phyloP scores from a whole-genome alignment of 1,139 yeast genomes.

The Candida smagusa region DNA sequence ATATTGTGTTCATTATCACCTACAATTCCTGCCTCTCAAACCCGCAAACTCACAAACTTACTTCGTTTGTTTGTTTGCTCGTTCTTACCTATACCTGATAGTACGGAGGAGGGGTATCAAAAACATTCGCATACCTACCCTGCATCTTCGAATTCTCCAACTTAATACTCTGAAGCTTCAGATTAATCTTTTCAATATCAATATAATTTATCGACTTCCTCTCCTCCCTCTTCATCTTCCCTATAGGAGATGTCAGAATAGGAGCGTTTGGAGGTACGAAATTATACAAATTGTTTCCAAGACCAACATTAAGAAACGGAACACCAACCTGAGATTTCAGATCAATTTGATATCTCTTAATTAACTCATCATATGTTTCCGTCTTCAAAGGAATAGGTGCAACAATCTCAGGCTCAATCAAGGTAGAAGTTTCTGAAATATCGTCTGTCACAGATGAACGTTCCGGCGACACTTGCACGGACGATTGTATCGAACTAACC shows the following conservation, averaged over 20 bases:
- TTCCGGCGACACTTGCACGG: conserved; percentile 3
- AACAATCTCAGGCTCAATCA: conserved; percentile 8
- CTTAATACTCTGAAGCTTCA: conserved; percentile 16
- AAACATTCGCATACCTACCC: conserved; percentile 6
- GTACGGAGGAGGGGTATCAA: conserved; percentile 16
- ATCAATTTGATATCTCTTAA: conserved; percentile 6
- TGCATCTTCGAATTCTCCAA: conserved; percentile 9
- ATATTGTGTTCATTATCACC: neutral
- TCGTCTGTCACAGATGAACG: conserved; percentile 4
- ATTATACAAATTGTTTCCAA: conserved; percentile 32
- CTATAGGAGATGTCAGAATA: conserved; percentile 23
- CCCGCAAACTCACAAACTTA: neutral
- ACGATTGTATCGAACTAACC: neutral
- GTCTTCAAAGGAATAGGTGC: neutral
- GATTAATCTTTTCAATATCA: conserved; percentile 28
- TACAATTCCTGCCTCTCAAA: neutral
- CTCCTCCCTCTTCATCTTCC: conserved; percentile 11
- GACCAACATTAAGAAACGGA: conserved; percentile 29
- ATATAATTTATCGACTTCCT: conserved; percentile 32
- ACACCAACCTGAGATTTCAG: neutral
- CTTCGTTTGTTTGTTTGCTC: neutral
- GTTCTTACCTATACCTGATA: conserved; percentile 6
- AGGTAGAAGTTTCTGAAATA: conserved; percentile 15
- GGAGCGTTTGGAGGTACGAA: conserved; percentile 22
- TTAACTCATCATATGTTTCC: conserved; percentile 11